Percentiles rank a stretch among this genome's conserved stretches.
These are phyloP conservation scores for Colletotrichum sp. DNA, from an alignment of 2,329 filamentous ascomycete species.

Conservation along the genomic window DNA sequence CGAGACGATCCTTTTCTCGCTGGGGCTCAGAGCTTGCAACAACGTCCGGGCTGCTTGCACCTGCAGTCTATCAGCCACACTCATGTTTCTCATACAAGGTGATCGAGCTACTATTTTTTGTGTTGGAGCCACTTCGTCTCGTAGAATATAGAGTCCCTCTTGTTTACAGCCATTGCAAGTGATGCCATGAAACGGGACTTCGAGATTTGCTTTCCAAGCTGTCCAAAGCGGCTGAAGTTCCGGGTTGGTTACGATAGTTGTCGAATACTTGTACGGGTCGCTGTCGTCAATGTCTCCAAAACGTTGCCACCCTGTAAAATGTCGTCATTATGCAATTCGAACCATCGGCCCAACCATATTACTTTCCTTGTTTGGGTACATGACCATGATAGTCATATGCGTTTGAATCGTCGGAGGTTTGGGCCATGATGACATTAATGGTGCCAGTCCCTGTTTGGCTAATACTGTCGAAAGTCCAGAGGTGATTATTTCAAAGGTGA, in stretches of 20 bases:
- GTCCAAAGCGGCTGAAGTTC: neutral
- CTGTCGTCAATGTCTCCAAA: neutral
- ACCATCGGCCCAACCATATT: rapidly evolving
- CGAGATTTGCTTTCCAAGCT: neutral
- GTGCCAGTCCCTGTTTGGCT: rapidly evolving
- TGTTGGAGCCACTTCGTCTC: neutral
- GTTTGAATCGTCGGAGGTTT: neutral
- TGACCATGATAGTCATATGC: neutral
- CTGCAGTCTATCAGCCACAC: neutral
- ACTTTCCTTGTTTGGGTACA: neutral
- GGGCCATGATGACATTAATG: neutral
- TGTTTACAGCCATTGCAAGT: neutral
- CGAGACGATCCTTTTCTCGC: neutral
- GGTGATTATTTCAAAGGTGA: rapidly evolving
- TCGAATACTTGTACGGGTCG: neutral
- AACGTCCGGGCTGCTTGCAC: neutral
- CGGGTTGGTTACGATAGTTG: neutral
- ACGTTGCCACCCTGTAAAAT: neutral
- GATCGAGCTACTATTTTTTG: neutral
- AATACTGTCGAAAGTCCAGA: rapidly evolving
- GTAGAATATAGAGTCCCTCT: neutral
- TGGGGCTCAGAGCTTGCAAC: neutral
- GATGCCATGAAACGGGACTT: neutral
- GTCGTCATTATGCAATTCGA: neutral
- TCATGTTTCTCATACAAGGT: rapidly evolving